Conservation (phyloP, 176 grass and related monocot genomes). For the Thalia dealbata region DNA sequence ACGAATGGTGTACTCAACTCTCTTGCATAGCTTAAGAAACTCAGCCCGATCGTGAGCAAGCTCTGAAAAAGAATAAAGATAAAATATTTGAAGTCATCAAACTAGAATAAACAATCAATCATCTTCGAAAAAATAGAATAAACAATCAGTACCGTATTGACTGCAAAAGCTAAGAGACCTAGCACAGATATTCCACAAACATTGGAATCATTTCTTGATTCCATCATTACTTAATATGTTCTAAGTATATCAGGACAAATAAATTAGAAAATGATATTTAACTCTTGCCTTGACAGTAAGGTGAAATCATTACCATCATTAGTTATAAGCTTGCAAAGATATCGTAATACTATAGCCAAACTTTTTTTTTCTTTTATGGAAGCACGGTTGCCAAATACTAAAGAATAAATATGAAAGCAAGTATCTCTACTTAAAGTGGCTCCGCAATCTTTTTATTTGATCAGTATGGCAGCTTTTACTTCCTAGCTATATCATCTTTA, state of each 20-base stretch:
- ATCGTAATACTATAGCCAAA: background rate
- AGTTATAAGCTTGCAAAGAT: background rate
- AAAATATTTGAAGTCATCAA: background rate
- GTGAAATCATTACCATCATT: background rate
- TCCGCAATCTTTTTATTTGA: background rate
- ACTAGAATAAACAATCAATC: background rate
- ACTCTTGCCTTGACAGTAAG: background rate
- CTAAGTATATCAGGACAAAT: background rate
- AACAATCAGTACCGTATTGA: background rate
- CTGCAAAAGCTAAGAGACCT: background rate
- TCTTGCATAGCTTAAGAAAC: conserved; percentile 91
- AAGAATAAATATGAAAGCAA: background rate
- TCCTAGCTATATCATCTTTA: too few relatives aligned
- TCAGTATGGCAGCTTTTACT: too few relatives aligned
- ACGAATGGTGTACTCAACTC: conserved; percentile 84
- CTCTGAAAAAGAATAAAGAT: conserved; percentile 39
- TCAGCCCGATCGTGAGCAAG: conserved; percentile 51
- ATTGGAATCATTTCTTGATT: background rate
- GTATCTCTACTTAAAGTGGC: background rate
- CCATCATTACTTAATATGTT: background rate
- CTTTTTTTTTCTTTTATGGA: background rate
- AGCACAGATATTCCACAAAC: too few relatives aligned
- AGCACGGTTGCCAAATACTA: background rate
- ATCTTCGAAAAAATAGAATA: background rate
- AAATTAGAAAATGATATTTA: background rate